These are phyloP conservation scores for Mortierella sp. DNA, from an alignment of 371 early-diverging fungal genomes.

Conservation along the genomic window DNA sequence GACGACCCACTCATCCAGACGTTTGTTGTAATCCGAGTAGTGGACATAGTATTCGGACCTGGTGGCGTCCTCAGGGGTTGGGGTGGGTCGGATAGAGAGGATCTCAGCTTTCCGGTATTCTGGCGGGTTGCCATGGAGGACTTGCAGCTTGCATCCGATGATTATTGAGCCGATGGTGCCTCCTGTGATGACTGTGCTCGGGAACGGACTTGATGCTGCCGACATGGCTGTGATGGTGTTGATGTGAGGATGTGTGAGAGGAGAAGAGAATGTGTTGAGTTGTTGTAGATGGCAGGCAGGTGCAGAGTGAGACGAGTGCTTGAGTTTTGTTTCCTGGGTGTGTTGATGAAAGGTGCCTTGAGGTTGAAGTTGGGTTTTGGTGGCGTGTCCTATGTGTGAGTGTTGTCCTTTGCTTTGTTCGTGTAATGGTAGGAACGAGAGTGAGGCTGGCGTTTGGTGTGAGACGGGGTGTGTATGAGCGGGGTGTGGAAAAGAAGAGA, in stretches of 20 bases:
- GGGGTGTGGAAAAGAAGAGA: background rate
- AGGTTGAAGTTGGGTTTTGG: background rate
- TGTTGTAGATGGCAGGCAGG: background rate
- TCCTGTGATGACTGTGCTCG: conserved; percentile 44
- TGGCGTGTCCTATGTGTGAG: background rate
- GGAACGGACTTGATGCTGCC: conserved; percentile 50
- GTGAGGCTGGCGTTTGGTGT: background rate
- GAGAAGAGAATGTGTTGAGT: background rate
- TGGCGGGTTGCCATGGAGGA: conserved; percentile 47
- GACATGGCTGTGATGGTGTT: conserved; percentile 26
- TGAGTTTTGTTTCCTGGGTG: background rate
- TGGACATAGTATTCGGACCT: conserved; percentile 97
- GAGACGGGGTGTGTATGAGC: background rate
- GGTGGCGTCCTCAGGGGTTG: conserved; percentile 47
- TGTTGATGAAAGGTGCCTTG: background rate
- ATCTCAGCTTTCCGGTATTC: conserved; percentile 93
- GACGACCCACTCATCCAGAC: conserved; percentile 98
- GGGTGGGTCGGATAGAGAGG: conserved; percentile 82
- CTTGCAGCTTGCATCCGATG: conserved; percentile 59
- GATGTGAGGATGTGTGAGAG: background rate
- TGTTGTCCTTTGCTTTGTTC: background rate
- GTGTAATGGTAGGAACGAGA: background rate
- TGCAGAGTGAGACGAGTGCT: background rate
- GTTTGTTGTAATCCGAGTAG: conserved; percentile 98
- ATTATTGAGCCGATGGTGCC: conserved; percentile 50